These are phyloP conservation scores for Cryphonectria nitschkei DNA, from an alignment of 2,329 filamentous ascomycete species.

Conservation along the genomic window DNA sequence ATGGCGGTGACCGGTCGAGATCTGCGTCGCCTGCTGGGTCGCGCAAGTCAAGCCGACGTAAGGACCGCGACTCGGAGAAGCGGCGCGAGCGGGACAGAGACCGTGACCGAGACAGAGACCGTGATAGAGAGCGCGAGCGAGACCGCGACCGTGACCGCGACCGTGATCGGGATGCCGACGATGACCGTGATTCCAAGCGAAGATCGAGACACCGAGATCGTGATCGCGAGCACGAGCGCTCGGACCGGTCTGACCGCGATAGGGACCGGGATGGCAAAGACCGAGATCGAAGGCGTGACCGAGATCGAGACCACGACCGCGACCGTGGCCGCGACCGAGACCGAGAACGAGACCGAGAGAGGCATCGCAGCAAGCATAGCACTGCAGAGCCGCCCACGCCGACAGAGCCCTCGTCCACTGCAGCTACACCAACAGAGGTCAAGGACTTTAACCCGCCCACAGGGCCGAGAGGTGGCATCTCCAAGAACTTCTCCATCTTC, in stretches of 20 bases:
- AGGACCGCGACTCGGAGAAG: conserved; percentile 32
- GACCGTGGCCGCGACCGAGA: conserved; percentile 33
- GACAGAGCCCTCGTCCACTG: conserved; percentile 39
- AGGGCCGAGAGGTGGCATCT: conserved; percentile 41
- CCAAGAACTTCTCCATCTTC: conserved; percentile 30
- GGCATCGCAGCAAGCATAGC: conserved; percentile 41
- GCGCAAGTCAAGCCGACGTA: conserved; percentile 29
- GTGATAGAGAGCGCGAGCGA: conserved; percentile 36
- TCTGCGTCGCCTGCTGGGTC: conserved; percentile 31
- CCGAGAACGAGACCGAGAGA: conserved; percentile 36
- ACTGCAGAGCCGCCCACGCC: conserved; percentile 38
- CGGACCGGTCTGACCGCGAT: conserved; percentile 40
- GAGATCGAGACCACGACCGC: conserved; percentile 33
- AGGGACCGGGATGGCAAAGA: conserved; percentile 40
- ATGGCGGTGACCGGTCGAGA: conserved; percentile 29
- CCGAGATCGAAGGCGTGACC: conserved; percentile 42
- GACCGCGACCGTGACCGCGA: conserved; percentile 30
- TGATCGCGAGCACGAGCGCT: conserved; percentile 33
- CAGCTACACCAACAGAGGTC: conserved; percentile 35
- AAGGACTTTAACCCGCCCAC: conserved; percentile 49
- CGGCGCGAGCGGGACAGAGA: conserved; percentile 34
- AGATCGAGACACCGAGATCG: conserved; percentile 20
- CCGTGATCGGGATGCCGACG: conserved; percentile 25
- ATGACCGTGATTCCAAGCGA: conserved; percentile 25
- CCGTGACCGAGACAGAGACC: conserved; percentile 35